phyloP scores from a whole-genome alignment of 2,329 filamentous ascomycete genomes.

The Endoconidiophora polonica region DNA sequence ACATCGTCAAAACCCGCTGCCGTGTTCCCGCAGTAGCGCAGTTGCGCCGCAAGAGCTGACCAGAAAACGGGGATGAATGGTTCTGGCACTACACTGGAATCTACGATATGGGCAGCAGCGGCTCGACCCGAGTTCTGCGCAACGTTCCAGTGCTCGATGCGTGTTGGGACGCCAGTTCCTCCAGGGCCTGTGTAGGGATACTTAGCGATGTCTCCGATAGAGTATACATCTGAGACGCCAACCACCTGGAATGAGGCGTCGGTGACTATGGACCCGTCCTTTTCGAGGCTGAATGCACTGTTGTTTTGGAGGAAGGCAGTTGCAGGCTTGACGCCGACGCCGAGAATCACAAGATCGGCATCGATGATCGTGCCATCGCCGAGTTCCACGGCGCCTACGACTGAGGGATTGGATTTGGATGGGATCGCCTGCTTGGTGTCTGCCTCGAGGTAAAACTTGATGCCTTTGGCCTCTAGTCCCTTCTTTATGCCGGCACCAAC shows the following conservation, averaged over 20 bases:
- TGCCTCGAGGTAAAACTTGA: constrained; percentile 78
- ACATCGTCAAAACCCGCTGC: constrained; percentile 68
- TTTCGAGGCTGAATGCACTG: constrained; percentile 49
- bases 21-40: constrained; percentile 88
- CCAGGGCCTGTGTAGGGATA: constrained; percentile 89
- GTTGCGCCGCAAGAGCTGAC: constrained; percentile 77
- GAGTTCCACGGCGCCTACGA: constrained; percentile 64
- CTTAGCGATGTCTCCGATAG: constrained; percentile 86
- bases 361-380: constrained; percentile 74
- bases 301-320: constrained; percentile 71
- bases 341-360: constrained; percentile 81
- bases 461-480: constrained; percentile 65
- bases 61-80: constrained; percentile 86
- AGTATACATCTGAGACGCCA: constrained; percentile 70
- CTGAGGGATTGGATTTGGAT: constrained; percentile 46
- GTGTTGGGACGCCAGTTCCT: constrained; percentile 51
- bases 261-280: constrained; percentile 72
- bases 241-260: constrained; percentile 65
- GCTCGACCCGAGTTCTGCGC: constrained; percentile 80
- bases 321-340: constrained; percentile 73
- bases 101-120: constrained; percentile 58
- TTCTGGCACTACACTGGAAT: too few species aligned
- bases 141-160: constrained; percentile 98
- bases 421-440: constrained; percentile 56
- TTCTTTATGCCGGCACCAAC: constrained; percentile 70